Conservation (phyloP, 768 basidiomycete genomes). For the Pleurotus pulmonarius region DNA sequence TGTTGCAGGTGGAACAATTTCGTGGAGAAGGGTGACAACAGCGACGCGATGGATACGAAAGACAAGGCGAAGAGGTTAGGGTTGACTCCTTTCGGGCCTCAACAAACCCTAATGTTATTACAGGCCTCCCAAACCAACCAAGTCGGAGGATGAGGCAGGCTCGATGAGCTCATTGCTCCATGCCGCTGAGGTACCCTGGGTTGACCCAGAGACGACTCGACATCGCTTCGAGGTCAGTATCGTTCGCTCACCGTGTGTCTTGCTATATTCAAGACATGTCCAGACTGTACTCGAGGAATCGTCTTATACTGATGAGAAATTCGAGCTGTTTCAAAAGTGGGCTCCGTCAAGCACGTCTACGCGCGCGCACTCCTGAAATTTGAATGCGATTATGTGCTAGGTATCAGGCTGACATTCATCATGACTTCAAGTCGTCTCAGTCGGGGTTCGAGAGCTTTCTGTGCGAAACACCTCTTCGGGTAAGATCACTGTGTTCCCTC, state of each 20-base stretch:
- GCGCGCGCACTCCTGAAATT: too few relatives aligned
- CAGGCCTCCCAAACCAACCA: too few relatives aligned
- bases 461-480: slow-evolving; percentile 71
- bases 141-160: slow-evolving; percentile 24
- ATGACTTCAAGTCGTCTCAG: slow-evolving; percentile 51
- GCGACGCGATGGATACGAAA: slow-evolving; percentile 26
- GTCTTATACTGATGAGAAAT: slow-evolving; percentile 78
- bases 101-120: too few relatives aligned
- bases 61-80: slow-evolving; percentile 22
- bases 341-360: background rate
- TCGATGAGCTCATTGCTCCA: slow-evolving; percentile 50
- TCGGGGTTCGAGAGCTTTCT: slow-evolving; percentile 69
- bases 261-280: background rate
- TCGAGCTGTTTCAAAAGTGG: slow-evolving; percentile 34
- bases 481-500: slow-evolving; percentile 25
- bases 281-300: slow-evolving; percentile 78
- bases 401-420: slow-evolving; percentile 80
- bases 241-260: background rate
- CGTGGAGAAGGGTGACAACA: slow-evolving; percentile 18
- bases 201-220: slow-evolving; percentile 21
- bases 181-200: slow-evolving; percentile 41
- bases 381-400: slow-evolving; percentile 37
- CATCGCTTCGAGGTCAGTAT: slow-evolving; percentile 61
- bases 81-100: background rate
- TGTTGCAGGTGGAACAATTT: slow-evolving; percentile 54